Percentiles rank a stretch among this genome's conserved stretches.
Conservation (phyloP, 1,284 basidiomycete genomes). For the Boletus semigastroideus region DNA sequence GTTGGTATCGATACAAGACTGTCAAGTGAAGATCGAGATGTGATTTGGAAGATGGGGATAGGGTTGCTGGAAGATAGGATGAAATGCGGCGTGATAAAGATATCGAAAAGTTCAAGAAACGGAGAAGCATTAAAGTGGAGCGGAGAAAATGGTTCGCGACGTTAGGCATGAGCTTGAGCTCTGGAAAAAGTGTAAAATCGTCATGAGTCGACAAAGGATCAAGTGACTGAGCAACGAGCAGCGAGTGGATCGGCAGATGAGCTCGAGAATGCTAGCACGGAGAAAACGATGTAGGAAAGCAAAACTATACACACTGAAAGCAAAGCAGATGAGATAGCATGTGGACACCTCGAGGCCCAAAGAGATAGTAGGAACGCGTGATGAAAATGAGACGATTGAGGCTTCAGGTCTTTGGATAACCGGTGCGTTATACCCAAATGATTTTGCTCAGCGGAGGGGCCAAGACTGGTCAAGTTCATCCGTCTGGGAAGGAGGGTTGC, state of each 20-base stretch:
- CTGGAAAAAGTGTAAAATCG: not conserved
- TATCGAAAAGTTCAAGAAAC: constrained; percentile 16
- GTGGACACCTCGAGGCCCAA: constrained; percentile 4
- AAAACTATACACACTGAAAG: constrained; percentile 27
- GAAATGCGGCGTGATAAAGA: constrained; percentile 11
- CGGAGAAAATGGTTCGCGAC: not conserved
- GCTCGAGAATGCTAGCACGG: constrained; percentile 10
- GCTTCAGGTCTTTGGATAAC: no score
- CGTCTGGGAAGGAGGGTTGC: constrained; percentile 13
- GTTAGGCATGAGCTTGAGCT: no score
- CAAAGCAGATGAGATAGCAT: constrained; percentile 12
- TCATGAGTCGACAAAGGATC: not conserved
- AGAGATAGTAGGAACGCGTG: not conserved
- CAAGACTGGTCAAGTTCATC: constrained; percentile 26
- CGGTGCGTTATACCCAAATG: not conserved
- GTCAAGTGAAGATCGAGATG: not conserved
- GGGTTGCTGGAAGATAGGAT: not conserved
- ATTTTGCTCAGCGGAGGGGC: constrained; percentile 1
- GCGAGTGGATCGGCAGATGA: not conserved
- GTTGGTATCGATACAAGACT: constrained; percentile 2
- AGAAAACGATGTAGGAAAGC: constrained; percentile 12
- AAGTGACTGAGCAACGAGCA: not conserved
- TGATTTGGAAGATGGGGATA: not conserved
- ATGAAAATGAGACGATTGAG: not conserved
- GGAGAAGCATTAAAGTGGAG: constrained; percentile 6